Conservation (phyloP, 2,329 filamentous ascomycete species). For the Dactylellina sp. region DNA sequence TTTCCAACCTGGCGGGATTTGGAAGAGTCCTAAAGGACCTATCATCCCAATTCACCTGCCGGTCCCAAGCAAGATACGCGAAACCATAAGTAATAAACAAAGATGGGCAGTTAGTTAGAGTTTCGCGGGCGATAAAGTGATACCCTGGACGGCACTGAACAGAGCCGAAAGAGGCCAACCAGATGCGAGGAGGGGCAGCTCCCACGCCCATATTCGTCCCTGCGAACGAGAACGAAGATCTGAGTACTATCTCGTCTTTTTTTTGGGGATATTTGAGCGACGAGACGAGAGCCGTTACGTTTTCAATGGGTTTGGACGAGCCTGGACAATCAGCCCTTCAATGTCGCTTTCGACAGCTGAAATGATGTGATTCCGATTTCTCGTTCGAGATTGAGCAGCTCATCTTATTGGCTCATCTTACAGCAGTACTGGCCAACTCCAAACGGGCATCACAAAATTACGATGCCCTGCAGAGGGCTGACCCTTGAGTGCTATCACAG, state of each 20-base stretch:
- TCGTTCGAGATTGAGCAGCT: no score
- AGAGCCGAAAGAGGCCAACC: slow-evolving; percentile 40
- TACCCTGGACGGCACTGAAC: slow-evolving; percentile 13
- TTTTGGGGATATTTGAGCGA: no score
- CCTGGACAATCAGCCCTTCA: no score
- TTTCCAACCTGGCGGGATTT: slow-evolving; percentile 26
- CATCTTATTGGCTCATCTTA: no score
- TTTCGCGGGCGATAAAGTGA: neutral
- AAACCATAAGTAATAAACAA: neutral
- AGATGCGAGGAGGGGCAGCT: slow-evolving; percentile 45
- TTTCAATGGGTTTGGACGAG: no score
- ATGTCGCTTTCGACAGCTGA: no score
- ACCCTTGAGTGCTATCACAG: slow-evolving; percentile 13
- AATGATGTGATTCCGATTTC: no score
- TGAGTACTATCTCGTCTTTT: neutral
- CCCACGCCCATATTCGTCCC: neutral
- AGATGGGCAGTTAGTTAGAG: no score
- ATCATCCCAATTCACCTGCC: slow-evolving; percentile 39
- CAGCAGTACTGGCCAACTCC: no score
- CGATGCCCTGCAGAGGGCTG: slow-evolving; percentile 8
- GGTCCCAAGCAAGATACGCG: slow-evolving; percentile 48
- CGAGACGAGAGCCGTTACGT: no score
- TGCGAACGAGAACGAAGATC: neutral
- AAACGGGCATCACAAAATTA: neutral
- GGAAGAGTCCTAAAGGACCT: slow-evolving; percentile 7